Percentiles rank a stretch among this genome's conserved stretches.
Evolutionary conservation across 805 yeast genomes (phyloP).

Genomic region (Hanseniaspora pseudoguilliermondii): DNA sequence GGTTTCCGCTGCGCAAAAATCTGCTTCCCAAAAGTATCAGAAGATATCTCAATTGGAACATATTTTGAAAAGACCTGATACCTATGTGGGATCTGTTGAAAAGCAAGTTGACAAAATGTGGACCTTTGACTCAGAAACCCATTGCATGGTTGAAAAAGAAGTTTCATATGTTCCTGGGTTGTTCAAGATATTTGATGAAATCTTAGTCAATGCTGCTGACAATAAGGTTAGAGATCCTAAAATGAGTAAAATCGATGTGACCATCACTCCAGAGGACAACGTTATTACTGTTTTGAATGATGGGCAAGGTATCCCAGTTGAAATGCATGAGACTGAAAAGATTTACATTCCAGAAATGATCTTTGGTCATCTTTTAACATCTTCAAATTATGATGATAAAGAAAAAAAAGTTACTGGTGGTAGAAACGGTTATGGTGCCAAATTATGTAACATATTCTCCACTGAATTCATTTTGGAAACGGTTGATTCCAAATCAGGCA

Average conservation of each 20-base stretch:
- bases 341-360: slow-evolving; percentile 93
- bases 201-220: slow-evolving; percentile 95
- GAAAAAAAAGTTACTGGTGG: slow-evolving; percentile 96
- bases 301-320: slow-evolving; percentile 91
- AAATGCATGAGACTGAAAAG: slow-evolving; percentile 79
- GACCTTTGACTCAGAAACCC: slow-evolving; percentile 59
- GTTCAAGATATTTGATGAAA: slow-evolving; percentile 93
- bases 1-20: slow-evolving; percentile 20
- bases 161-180: slow-evolving; percentile 90
- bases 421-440: slow-evolving; percentile 96
- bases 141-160: slow-evolving; percentile 42
- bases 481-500: slow-evolving; percentile 55
- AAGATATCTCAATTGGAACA: slow-evolving; percentile 91
- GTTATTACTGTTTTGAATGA: slow-evolving; percentile 74
- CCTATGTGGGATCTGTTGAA: slow-evolving; percentile 93
- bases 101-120: slow-evolving; percentile 67
- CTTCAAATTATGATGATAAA: slow-evolving; percentile 90
- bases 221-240: slow-evolving; percentile 88
- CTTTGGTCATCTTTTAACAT: slow-evolving; percentile 87
- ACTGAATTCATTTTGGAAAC: slow-evolving; percentile 79
- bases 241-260: slow-evolving; percentile 80
- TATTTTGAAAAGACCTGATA: slow-evolving; percentile 92
- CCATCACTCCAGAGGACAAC: slow-evolving; percentile 62
- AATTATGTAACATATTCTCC: slow-evolving; percentile 89
- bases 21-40: slow-evolving; percentile 68